Conservation (phyloP, 306 rosid genomes). For the Pyrus pyrifolia region DNA sequence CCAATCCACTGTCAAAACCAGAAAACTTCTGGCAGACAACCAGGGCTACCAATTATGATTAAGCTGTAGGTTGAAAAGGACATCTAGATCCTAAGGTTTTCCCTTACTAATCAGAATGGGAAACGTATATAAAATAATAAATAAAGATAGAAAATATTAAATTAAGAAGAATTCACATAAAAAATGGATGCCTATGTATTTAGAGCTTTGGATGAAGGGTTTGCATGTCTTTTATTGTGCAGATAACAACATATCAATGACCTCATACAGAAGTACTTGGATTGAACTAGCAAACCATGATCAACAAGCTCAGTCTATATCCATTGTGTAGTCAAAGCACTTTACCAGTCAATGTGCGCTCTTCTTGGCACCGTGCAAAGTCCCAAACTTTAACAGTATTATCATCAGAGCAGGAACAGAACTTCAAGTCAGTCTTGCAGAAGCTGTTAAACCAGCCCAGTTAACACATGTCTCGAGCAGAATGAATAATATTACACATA, state of each 20-base stretch:
- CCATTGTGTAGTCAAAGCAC: conserved; percentile 46
- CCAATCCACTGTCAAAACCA: background rate
- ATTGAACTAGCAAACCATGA: conserved; percentile 5
- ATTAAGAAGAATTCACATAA: background rate
- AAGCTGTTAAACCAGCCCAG: conserved; percentile 52
- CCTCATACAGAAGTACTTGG: background rate
- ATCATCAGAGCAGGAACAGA: conserved; percentile 97
- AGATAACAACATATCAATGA: background rate
- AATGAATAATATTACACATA: conserved; percentile 1
- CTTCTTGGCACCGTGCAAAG: conserved; percentile 97
- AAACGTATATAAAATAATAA: background rate
- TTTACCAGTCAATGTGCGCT: conserved; percentile 92
- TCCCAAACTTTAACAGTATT: conserved; percentile 97
- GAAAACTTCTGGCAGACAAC: background rate
- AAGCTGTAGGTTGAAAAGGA: background rate
- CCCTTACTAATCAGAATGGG: background rate
- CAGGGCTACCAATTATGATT: background rate
- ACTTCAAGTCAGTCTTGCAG: conserved; percentile 96
- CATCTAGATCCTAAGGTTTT: background rate
- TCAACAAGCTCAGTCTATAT: conserved; percentile 8
- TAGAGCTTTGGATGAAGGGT: background rate
- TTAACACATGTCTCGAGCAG: conserved; percentile 20
- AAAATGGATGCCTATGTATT: background rate
- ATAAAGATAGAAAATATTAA: background rate
- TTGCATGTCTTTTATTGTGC: background rate